These are phyloP conservation scores for Rhodofomes roseus DNA, from an alignment of 1,284 basidiomycete genomes.

Conservation along the genomic window DNA sequence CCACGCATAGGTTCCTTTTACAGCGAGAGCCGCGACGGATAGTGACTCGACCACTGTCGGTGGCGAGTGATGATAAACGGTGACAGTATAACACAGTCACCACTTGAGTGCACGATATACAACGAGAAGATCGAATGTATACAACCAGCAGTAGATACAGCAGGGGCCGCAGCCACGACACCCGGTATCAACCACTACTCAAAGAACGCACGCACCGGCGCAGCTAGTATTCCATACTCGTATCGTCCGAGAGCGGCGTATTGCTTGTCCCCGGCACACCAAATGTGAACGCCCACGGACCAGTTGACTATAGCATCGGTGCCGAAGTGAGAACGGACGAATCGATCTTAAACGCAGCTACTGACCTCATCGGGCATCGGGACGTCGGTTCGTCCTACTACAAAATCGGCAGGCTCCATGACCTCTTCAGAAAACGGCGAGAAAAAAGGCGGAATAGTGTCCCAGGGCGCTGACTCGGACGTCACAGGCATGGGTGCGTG, in stretches of 20 bases:
- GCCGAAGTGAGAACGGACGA: neutral
- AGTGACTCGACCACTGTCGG: no score
- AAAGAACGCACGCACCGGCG: neutral
- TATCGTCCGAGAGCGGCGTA: neutral
- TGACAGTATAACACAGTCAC: no score
- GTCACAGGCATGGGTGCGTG: neutral
- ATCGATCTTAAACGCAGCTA: neutral
- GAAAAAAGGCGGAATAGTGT: constrained; percentile 1
- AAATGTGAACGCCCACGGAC: neutral
- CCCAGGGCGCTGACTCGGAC: neutral
- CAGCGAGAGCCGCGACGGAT: no score
- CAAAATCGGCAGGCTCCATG: neutral
- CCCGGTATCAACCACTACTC: neutral
- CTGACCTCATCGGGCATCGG: neutral
- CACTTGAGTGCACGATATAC: neutral
- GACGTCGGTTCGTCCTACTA: neutral
- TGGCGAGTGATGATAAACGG: no score
- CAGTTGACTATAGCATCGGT: neutral
- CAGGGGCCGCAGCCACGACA: neutral
- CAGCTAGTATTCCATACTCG: neutral
- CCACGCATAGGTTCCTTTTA: no score
- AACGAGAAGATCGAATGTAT: neutral
- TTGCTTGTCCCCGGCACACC: neutral
- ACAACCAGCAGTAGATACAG: neutral
- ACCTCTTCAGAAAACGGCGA: neutral